Base-by-base conservation (phyloP, 768 basidiomycete species). In the Mycena indigotica region DNA sequence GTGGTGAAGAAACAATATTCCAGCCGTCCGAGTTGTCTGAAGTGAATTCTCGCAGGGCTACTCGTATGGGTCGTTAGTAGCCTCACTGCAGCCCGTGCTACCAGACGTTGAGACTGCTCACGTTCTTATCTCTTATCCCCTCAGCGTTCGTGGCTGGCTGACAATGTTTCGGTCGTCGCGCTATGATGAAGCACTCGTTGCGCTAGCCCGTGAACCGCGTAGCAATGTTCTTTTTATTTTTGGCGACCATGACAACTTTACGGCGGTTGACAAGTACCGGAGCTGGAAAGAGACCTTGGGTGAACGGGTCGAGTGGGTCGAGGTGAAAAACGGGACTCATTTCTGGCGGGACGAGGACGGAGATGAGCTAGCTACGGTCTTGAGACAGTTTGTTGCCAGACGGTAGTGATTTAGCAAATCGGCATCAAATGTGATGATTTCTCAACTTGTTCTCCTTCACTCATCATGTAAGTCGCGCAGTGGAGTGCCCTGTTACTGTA, bases 1-100 rank as follows among this genome's bases (percentile, higher is more conserved):
- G 68, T 88, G 50, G 91, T 90, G 65, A 65, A 83, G 24, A 8
- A 26, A 21, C 10, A 30, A 2, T 15, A 51, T 56, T n/a, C n/a
- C n/a, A n/a, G n/a, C n/a, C n/a, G n/a, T n/a, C n/a, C n/a, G n/a
- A n/a, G n/a, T n/a, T n/a, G n/a, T n/a, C n/a, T n/a, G 45, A 28
- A 13, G 10, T 53, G 29, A 24, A 16, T 12, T 39, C 5, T n/a
- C 28, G 25, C 50, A 91, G 89, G 89, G 90, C 4, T 94, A 94
- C 71, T 93, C 91, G 10, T 77, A 92, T 77, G 91, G 91, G 1
- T 84, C 88, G 2, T 76, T 94, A 28, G 85, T 89, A 32, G 81
- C 82, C 12, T 88, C 89, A 6, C 72, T 89, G 58, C 84, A 84
- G 55, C 85, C 88, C 0, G 66, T 83, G 2, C 71, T 86, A 2